phyloP scores from a whole-genome alignment of 2,329 filamentous ascomycete genomes.

The Pseudocercospora vitis region DNA sequence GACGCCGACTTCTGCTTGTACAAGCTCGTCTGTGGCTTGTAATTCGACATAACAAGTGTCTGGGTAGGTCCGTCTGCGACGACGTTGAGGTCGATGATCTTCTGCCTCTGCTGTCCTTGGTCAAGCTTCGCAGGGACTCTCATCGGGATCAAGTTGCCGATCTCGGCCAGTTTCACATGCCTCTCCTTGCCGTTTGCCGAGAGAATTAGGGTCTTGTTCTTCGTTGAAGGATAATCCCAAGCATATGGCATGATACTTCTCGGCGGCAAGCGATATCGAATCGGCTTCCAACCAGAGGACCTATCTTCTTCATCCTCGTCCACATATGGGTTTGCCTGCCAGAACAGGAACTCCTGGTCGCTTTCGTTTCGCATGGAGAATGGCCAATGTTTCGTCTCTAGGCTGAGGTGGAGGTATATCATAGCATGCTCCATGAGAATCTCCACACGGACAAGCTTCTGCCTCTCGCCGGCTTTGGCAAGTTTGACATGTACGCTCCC shows the following conservation, averaged over 20 bases:
- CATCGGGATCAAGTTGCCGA: slow-evolving; percentile 93
- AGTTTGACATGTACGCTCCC: slow-evolving; percentile 93
- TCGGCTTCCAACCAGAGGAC: slow-evolving; percentile 83
- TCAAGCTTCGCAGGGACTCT: slow-evolving; percentile 65
- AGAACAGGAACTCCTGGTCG: slow-evolving; percentile 94
- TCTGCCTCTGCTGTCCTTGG: slow-evolving; percentile 63
- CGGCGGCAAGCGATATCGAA: slow-evolving; percentile 86
- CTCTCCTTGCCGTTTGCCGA: slow-evolving; percentile 76
- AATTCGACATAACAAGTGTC: slow-evolving; percentile 90
- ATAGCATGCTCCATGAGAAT: slow-evolving; percentile 90
- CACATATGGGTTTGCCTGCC: slow-evolving; percentile 87
- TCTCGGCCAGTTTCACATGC: slow-evolving; percentile 92
- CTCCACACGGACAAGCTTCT: slow-evolving; percentile 83
- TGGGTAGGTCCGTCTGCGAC: slow-evolving; percentile 94
- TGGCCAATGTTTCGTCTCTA: slow-evolving; percentile 94
- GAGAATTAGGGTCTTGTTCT: slow-evolving; percentile 89
- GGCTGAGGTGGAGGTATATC: slow-evolving; percentile 84
- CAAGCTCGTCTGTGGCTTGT: slow-evolving; percentile 86
- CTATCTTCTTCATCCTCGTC: slow-evolving; percentile 85
- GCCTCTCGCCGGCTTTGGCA: slow-evolving; percentile 83
- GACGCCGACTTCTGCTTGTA: slow-evolving; percentile 67
- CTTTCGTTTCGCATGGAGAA: slow-evolving; percentile 99
- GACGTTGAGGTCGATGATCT: slow-evolving; percentile 95
- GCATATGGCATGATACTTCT: slow-evolving; percentile 99
- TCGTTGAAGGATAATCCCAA: slow-evolving; percentile 98